Evolutionary conservation across 257 asterid genomes (phyloP), one percentile per base, ranked within the genome.

Genomic region (Gentiana dahurica): DNA sequence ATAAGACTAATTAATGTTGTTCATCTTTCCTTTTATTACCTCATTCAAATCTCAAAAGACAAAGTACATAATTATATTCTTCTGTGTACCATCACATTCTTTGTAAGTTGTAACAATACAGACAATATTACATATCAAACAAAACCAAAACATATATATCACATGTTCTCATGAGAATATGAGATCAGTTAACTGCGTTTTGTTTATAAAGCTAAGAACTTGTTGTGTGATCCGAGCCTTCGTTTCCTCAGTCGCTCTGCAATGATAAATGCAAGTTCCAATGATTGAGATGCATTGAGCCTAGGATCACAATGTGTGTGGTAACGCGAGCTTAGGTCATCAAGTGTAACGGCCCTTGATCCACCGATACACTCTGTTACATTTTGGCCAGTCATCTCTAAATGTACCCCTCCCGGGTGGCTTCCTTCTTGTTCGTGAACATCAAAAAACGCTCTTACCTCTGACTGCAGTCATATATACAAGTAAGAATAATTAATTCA

Each of bases 351-450:
- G 0, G 85, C 79, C 38, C 80, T 62, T 4, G 95, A 86, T 60
- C 94, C 95, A 34, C 95, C 95, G 0, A 86, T 81, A 78, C 95
- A 86, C 55, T 86, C 95, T 1, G 95, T 86, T 44, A 86, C 95
- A 50, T 86, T 83, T 69, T 86, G 95, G 35, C 95, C 95, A 0
- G 95, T 86, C 95, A 86, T 86, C 69, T 86, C 95, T 58, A 86
- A 54, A 65, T 86, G 95, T 8, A 86, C 81, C 41, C 94, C 95
- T 15, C 95, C 95, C 0, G 95, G 87, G 63, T 81, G 75, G 56
- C 95, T 86, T 49, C 95, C 95, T 69, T 86, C 94, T 83, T 83
- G 95, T 60, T 86, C 94, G 35, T 86, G 95, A 32, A 86, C 95
- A 57, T 86, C 95, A 35, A 86, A 86, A 83, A 86, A 86, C 1